These are phyloP conservation scores for Pestalotiopsis sp. DNA, from an alignment of 2,329 filamentous ascomycete species.

Conservation along the genomic window DNA sequence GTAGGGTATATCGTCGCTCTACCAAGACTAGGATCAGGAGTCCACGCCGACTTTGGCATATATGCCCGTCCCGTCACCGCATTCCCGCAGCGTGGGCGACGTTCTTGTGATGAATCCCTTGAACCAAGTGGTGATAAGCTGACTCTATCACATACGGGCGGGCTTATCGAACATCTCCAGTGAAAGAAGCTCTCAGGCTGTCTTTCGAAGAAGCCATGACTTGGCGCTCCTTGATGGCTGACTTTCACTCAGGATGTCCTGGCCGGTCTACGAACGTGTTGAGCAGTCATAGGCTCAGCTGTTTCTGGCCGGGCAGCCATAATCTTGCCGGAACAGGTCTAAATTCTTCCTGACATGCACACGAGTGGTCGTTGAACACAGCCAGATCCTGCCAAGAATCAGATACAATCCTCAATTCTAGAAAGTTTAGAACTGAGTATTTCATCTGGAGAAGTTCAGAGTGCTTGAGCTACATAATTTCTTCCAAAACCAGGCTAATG, in stretches of 20 bases:
- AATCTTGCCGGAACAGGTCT: neutral
- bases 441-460: too few species aligned
- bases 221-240: too few species aligned
- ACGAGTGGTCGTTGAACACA: neutral
- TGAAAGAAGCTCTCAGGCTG: too few species aligned
- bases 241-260: too few species aligned
- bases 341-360: neutral
- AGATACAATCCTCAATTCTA: too few species aligned
- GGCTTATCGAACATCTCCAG: neutral
- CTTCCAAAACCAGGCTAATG: neutral
- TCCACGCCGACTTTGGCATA: conserved; percentile 1
- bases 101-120: neutral
- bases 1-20: neutral
- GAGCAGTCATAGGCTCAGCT: neutral
- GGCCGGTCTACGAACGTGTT: neutral
- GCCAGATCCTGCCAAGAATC: too few species aligned
- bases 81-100: neutral
- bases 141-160: neutral
- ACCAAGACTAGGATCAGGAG: neutral
- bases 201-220: too few species aligned
- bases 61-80: neutral
- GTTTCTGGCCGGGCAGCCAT: neutral
- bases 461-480: neutral
- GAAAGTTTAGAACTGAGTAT: too few species aligned
- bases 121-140: neutral